phyloP scores from a whole-genome alignment of 2,329 filamentous ascomycete species.

The Penicillium janthinellum region DNA sequence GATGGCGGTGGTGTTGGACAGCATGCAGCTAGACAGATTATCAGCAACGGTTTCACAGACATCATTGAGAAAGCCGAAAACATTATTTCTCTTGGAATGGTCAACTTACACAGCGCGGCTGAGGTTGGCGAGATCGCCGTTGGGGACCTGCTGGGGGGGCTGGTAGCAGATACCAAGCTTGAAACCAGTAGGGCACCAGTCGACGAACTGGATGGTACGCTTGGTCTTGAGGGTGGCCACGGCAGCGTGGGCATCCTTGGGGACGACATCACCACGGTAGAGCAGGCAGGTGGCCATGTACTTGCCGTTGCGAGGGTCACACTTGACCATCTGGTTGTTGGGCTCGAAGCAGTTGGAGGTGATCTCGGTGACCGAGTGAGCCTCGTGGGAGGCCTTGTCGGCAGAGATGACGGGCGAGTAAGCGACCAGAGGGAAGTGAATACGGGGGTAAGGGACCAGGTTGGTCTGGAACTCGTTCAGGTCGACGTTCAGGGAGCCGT shows the following conservation, averaged over 20 bases:
- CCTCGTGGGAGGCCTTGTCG: slow-evolving; percentile 94
- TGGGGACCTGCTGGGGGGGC: slow-evolving; percentile 91
- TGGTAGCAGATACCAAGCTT: slow-evolving; percentile 99
- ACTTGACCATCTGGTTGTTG: slow-evolving; percentile 99
- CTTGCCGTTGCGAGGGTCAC: slow-evolving; percentile 96
- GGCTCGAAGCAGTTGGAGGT: slow-evolving; percentile 99
- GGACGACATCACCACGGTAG: slow-evolving; percentile 97
- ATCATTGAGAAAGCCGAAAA: slow-evolving; percentile 7
- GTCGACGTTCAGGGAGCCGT: slow-evolving; percentile 98
- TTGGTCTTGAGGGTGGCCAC: slow-evolving; percentile 98
- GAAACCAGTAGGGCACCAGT: slow-evolving; percentile 99
- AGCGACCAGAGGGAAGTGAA: slow-evolving; percentile 97
- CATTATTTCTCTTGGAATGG: too few species aligned
- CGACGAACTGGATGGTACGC: slow-evolving; percentile 98
- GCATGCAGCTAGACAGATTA: slow-evolving; percentile 74
- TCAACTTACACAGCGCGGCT: slow-evolving; percentile 89
- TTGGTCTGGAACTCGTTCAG: slow-evolving; percentile 99
- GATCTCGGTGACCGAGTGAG: slow-evolving; percentile 98
- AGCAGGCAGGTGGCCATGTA: slow-evolving; percentile 99
- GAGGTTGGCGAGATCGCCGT: slow-evolving; percentile 96
- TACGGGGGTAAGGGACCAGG: slow-evolving; percentile 96
- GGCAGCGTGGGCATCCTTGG: slow-evolving; percentile 89
- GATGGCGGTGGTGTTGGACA: slow-evolving; percentile 91
- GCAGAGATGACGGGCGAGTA: slow-evolving; percentile 94
- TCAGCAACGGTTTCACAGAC: slow-evolving; percentile 7